A percentile compares a stretch with the other conserved stretches of the same genome.
Evolutionary conservation across 768 basidiomycete genomes (phyloP).

Genomic region (Phlebiopsis flavidoalba): DNA sequence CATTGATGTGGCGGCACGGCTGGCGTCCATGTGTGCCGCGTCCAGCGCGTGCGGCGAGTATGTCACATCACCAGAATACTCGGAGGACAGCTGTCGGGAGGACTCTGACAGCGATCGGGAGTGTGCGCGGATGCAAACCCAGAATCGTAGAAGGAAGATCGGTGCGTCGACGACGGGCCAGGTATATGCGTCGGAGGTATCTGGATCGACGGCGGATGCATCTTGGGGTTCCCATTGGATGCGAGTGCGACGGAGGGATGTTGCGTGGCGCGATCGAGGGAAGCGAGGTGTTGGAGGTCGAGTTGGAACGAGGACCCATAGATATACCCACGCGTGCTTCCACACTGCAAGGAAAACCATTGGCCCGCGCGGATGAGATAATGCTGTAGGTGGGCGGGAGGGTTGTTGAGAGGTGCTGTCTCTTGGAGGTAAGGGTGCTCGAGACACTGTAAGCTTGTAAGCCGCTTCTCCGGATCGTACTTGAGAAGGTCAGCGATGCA

Average conservation of each 20-base stretch:
- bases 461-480: slow-evolving; percentile 84
- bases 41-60: slow-evolving; percentile 30
- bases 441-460: slow-evolving; percentile 84
- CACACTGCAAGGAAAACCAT: neutral
- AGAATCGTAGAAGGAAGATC: slow-evolving; percentile 43
- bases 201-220: slow-evolving; percentile 33
- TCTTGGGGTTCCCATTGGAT: slow-evolving; percentile 31
- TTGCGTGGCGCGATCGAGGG: slow-evolving; percentile 38
- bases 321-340: neutral
- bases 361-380: slow-evolving; percentile 10
- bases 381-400: slow-evolving; percentile 46
- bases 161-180: slow-evolving; percentile 47
- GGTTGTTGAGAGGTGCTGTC: slow-evolving; percentile 61
- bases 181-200: slow-evolving; percentile 38
- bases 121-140: slow-evolving; percentile 17
- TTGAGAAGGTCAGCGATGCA: slow-evolving; percentile 89
- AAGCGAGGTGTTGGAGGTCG: slow-evolving; percentile 17
- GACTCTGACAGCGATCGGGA: slow-evolving; percentile 15
- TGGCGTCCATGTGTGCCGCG: slow-evolving; percentile 10
- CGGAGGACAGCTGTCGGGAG: slow-evolving; percentile 28
- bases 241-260: slow-evolving; percentile 46
- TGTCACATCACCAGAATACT: slow-evolving; percentile 28
- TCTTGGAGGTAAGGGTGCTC: slow-evolving; percentile 88
- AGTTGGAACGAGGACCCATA: neutral
- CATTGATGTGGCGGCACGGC: slow-evolving; percentile 15